phyloP scores from a whole-genome alignment of 2,329 filamentous ascomycete genomes.

The Nannizzia gypsea region DNA sequence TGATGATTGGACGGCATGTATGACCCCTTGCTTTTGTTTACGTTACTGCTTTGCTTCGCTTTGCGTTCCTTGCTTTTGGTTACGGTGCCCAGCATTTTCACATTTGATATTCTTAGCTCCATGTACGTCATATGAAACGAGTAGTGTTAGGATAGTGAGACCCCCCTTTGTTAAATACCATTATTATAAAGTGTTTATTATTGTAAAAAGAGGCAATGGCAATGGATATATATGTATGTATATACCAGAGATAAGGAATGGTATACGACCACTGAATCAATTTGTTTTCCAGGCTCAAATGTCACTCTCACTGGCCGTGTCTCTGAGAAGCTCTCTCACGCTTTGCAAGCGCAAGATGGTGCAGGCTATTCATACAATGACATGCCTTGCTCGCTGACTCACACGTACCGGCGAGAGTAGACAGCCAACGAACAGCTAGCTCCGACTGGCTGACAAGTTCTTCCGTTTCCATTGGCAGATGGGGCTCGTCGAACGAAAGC shows the following conservation, averaged over 20 bases:
- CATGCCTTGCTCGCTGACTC: constrained; percentile 23
- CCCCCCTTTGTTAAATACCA: not conserved
- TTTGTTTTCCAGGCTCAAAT: not conserved
- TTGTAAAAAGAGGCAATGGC: no score
- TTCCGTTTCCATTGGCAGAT: constrained; percentile 18
- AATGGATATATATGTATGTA: no score
- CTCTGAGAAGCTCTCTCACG: not conserved
- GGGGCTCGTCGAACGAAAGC: constrained; percentile 21
- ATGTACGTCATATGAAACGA: not conserved
- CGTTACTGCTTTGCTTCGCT: not conserved
- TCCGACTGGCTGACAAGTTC: constrained; percentile 20
- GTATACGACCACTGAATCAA: not conserved
- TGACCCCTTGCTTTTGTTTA: not conserved
- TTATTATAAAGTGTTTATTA: not conserved
- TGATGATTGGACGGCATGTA: not conserved
- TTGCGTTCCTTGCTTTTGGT: not conserved
- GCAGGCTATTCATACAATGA: constrained; percentile 1
- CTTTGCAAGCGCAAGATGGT: not conserved
- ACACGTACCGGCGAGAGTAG: constrained; percentile 21
- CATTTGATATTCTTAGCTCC: not conserved
- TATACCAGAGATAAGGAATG: not conserved
- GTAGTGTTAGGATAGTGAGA: not conserved
- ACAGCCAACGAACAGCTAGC: constrained; percentile 26
- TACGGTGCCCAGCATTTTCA: not conserved
- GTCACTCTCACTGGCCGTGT: not conserved